Evolutionary conservation across 257 asterid species (phyloP).

Genomic region (Ehretia macrophylla): DNA sequence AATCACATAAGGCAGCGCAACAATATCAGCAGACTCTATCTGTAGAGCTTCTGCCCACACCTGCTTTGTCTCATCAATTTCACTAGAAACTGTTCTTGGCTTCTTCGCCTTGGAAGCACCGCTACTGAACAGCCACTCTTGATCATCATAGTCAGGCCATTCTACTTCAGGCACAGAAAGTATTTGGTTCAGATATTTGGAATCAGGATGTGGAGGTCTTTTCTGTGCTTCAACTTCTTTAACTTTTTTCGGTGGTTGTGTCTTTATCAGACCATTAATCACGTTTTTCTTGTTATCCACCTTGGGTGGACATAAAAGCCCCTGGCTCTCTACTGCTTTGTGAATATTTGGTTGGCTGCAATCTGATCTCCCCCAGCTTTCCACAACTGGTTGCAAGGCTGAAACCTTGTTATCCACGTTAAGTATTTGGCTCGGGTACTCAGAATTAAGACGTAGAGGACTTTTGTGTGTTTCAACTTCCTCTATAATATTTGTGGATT

Average conservation of each 20-base stretch:
- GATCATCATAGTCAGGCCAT: constrained; percentile 39
- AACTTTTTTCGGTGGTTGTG: constrained; percentile 13
- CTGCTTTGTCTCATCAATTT: constrained; percentile 20
- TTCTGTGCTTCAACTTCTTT: constrained; percentile 15
- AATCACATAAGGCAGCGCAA: constrained; percentile 54
- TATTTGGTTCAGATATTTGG: constrained; percentile 35
- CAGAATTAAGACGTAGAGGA: too few relatives aligned
- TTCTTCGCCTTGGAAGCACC: constrained; percentile 22
- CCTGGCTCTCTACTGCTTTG: constrained; percentile 7
- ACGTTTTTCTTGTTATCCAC: constrained; percentile 20
- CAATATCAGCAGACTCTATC: constrained; percentile 33
- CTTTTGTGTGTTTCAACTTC: neutral
- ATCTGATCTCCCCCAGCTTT: constrained; percentile 17
- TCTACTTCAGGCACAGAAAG: constrained; percentile 44
- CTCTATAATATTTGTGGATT: neutral
- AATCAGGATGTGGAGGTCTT: constrained; percentile 53
- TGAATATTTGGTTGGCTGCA: constrained; percentile 5
- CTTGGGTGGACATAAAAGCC: constrained; percentile 1
- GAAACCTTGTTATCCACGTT: constrained; percentile 8
- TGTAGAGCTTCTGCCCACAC: constrained; percentile 56
- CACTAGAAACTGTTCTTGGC: constrained; percentile 18
- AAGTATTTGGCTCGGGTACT: too few relatives aligned
- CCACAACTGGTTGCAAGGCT: constrained; percentile 4
- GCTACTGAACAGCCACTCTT: constrained; percentile 41
- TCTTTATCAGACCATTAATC: constrained; percentile 27